Evolutionary conservation across 352 stramenopile genomes (phyloP).

Genomic region (Phytophthora boehmeriae): DNA sequence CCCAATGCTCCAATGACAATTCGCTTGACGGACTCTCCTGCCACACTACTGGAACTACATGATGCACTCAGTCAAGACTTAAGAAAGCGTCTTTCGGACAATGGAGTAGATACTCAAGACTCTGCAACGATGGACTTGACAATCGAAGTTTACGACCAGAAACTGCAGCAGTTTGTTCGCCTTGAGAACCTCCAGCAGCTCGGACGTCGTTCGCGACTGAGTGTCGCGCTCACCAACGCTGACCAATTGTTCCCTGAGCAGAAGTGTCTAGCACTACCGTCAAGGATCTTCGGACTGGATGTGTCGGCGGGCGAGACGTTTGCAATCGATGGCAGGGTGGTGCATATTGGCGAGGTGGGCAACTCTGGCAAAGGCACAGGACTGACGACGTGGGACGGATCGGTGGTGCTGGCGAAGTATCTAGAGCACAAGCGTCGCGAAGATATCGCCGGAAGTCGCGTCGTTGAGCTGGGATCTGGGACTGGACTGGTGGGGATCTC

Average conservation of each 20-base stretch:
- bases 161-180: conserved; percentile 36
- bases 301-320: conserved; percentile 40
- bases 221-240: conserved; percentile 35
- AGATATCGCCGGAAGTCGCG: conserved; percentile 38
- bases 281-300: conserved; percentile 63
- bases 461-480: conserved; percentile 87
- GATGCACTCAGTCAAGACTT: conserved; percentile 29
- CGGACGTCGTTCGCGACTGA: conserved; percentile 41
- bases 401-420: conserved; percentile 92
- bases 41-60: conserved; percentile 27
- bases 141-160: conserved; percentile 50
- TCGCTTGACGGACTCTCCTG: conserved; percentile 19
- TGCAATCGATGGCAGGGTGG: conserved; percentile 50
- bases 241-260: conserved; percentile 25
- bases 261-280: conserved; percentile 53
- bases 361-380: conserved; percentile 89
- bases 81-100: conserved; percentile 12
- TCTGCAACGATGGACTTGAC: conserved; percentile 22
- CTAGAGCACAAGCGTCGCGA: conserved; percentile 61
- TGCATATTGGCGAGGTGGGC: conserved; percentile 68
- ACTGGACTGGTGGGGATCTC: conserved; percentile 88
- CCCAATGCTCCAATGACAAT: conserved; percentile 30
- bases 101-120: background rate
- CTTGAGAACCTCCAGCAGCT: conserved; percentile 39
- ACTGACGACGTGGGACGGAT: conserved; percentile 91